Conservation (phyloP, 345 rosid species). For the Nasturtium officinale region DNA sequence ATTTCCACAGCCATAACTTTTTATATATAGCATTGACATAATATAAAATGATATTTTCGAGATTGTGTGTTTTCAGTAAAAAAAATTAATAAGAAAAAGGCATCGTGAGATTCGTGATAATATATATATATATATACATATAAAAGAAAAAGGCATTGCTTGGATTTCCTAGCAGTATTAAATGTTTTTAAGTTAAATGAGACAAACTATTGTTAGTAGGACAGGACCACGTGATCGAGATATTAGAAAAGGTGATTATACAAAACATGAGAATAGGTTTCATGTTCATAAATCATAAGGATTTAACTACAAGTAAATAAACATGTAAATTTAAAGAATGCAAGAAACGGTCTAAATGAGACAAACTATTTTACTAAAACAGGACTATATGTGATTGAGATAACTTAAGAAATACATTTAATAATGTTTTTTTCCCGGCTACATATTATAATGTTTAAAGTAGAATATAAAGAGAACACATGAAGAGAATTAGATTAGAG, state of each 20-base stretch:
- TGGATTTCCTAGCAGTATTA: conserved; percentile 33
- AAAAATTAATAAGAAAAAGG: conserved; percentile 17
- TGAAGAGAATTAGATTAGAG: background rate
- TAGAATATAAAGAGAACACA: background rate
- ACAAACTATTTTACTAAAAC: background rate
- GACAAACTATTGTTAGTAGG: background rate
- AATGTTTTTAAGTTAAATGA: background rate
- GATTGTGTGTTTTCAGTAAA: background rate
- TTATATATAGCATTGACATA: conserved; percentile 12
- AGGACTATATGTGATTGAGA: background rate
- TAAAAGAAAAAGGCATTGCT: conserved; percentile 29
- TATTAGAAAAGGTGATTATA: background rate
- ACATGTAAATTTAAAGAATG: background rate
- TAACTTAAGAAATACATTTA: background rate
- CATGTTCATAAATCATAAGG: background rate
- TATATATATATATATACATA: no score
- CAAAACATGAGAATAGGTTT: background rate
- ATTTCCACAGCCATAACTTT: conserved; percentile 42
- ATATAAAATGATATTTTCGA: background rate
- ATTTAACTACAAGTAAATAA: background rate
- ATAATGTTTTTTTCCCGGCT: no score
- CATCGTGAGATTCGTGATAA: background rate
- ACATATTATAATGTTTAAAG: no score
- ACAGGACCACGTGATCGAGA: conserved; percentile 17
- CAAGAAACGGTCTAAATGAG: background rate